Evolutionary conservation across 805 yeast species (phyloP).

Genomic region (Ogataea pini): DNA sequence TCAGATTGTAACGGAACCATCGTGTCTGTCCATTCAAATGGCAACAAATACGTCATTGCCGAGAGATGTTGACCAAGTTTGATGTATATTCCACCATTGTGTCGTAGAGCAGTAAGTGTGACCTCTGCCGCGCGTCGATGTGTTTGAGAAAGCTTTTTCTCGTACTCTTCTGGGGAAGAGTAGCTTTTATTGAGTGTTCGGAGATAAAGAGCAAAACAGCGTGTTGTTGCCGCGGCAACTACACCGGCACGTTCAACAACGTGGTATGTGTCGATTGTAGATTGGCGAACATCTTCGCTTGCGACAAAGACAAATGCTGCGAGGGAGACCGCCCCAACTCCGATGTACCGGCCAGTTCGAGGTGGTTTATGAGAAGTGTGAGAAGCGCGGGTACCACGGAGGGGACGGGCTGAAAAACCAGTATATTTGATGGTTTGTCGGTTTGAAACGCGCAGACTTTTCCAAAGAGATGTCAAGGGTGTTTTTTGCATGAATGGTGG

Average conservation of each 20-base stretch:
- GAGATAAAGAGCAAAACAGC: conserved; percentile 74
- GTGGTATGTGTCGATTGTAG: conserved; percentile 36
- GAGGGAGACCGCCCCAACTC: conserved; percentile 20
- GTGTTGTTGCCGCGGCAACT: conserved; percentile 65
- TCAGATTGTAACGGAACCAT: conserved; percentile 91
- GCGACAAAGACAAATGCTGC: conserved; percentile 17
- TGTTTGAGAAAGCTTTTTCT: conserved; percentile 57
- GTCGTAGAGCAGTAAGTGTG: conserved; percentile 75
- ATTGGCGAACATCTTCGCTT: conserved; percentile 39
- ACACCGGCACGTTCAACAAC: conserved; percentile 56
- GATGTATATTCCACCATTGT: conserved; percentile 90
- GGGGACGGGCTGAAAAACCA: too few species aligned
- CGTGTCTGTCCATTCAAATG: conserved; percentile 92
- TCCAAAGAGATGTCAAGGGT: too few species aligned
- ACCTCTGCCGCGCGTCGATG: conserved; percentile 77
- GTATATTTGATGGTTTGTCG: too few species aligned
- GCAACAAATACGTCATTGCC: conserved; percentile 88
- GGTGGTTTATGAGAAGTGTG: not conserved
- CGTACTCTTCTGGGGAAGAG: conserved; percentile 49
- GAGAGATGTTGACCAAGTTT: conserved; percentile 93
- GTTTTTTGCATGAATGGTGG: too few species aligned
- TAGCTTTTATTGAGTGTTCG: conserved; percentile 44
- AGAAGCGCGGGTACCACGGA: not conserved
- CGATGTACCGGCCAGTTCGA: conserved; percentile 22
- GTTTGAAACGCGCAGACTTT: too few species aligned